A percentile compares a stretch with the other conserved stretches of the same genome.
Evolutionary conservation across 768 basidiomycete species (phyloP).

Genomic region (Podaxis sp.): DNA sequence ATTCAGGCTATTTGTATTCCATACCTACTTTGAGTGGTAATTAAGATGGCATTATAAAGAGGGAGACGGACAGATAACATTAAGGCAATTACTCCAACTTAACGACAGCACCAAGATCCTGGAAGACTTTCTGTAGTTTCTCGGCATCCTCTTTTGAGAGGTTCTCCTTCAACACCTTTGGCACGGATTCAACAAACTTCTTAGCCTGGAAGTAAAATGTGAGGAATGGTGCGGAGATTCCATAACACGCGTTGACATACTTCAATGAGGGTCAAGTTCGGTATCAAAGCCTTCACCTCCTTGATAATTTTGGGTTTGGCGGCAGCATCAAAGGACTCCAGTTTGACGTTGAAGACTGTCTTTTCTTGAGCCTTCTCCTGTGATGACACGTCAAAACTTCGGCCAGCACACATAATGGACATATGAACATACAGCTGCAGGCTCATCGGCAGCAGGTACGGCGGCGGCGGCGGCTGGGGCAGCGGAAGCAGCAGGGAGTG

Average conservation of each 20-base stretch:
- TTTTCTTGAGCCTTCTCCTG: slow-evolving; percentile 98
- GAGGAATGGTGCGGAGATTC: not conserved
- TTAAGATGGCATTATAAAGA: slow-evolving; percentile 4
- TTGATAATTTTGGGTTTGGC: slow-evolving; percentile 96
- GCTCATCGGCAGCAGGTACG: slow-evolving; percentile 60
- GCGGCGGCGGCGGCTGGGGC: slow-evolving; percentile 49
- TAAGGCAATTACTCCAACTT: slow-evolving; percentile 60
- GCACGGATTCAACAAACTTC: slow-evolving; percentile 96
- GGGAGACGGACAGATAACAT: slow-evolving; percentile 10
- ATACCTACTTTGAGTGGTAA: slow-evolving; percentile 13
- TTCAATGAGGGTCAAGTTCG: slow-evolving; percentile 95
- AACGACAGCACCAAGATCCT: slow-evolving; percentile 83
- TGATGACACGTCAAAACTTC: not conserved
- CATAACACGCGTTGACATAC: slow-evolving; percentile 43
- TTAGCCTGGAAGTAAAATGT: slow-evolving; percentile 67
- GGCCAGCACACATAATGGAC: not conserved
- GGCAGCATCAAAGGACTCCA: slow-evolving; percentile 89
- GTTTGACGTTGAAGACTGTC: slow-evolving; percentile 92
- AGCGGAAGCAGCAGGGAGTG: slow-evolving; percentile 76
- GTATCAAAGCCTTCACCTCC: slow-evolving; percentile 94
- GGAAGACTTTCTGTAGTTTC: slow-evolving; percentile 89
- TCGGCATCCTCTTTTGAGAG: slow-evolving; percentile 96
- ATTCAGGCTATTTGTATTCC: slow-evolving; percentile 17
- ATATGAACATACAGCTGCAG: slow-evolving; percentile 51
- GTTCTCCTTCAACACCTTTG: slow-evolving; percentile 92